Percentiles rank a stretch among this genome's conserved stretches.
phyloP scores from a whole-genome alignment of 192 early-diverging fungal species.

The Dissophora ornata region DNA sequence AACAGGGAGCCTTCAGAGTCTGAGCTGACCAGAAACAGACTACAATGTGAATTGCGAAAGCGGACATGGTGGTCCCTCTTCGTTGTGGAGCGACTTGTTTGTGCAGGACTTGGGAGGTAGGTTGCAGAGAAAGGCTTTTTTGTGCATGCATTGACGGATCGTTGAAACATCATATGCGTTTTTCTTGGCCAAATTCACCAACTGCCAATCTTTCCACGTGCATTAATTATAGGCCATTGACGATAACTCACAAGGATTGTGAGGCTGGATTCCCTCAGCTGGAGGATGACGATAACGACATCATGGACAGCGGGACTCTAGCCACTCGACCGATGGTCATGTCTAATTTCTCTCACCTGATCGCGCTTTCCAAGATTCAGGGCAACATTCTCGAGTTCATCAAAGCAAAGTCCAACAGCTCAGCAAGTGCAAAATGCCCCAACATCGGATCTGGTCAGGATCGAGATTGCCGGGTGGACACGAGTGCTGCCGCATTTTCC shows the following conservation, averaged over 20 bases:
- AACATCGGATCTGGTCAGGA: background rate
- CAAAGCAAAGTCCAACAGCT: slow-evolving; percentile 15
- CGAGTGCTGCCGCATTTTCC: slow-evolving; percentile 29
- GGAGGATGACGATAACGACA: slow-evolving; percentile 27
- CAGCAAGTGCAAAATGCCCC: background rate
- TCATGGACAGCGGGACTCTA: background rate
- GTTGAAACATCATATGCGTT: too few relatives aligned
- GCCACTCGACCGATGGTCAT: background rate
- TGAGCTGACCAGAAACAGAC: slow-evolving; percentile 63
- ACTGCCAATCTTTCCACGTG: too few relatives aligned
- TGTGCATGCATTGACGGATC: too few relatives aligned
- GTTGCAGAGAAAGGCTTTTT: background rate
- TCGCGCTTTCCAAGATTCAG: slow-evolving; percentile 46
- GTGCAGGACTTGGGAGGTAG: slow-evolving; percentile 74
- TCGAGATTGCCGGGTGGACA: slow-evolving; percentile 16
- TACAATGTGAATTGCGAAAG: slow-evolving; percentile 64
- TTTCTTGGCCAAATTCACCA: too few relatives aligned
- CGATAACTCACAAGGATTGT: slow-evolving; percentile 63
- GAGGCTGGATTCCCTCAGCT: slow-evolving; percentile 62
- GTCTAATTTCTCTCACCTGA: slow-evolving; percentile 35
- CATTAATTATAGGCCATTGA: slow-evolving; percentile 62
- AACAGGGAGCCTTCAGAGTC: slow-evolving; percentile 66
- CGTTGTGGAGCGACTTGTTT: slow-evolving; percentile 74
- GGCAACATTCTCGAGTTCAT: slow-evolving; percentile 45
- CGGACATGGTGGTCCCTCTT: slow-evolving; percentile 87